Base-by-base conservation (phyloP, 306 rosid species). In the Alnus rubra region DNA sequence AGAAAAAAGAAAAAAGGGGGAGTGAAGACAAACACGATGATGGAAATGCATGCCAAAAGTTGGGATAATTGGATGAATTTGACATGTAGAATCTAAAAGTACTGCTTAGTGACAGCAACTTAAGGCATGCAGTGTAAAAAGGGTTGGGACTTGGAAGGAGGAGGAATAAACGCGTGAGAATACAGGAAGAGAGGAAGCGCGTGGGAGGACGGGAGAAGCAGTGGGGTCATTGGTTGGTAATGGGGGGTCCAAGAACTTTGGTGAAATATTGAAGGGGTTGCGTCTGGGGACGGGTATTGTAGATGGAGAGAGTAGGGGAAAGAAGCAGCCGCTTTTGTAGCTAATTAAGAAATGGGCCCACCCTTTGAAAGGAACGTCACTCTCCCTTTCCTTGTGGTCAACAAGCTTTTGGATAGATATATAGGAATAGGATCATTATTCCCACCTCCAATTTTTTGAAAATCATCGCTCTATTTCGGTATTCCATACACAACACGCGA, bases 141-240 rank as follows among this genome's bases (percentile, higher is more conserved):
- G 14, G 52, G 52, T 49, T 49, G 28, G 28, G 28, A 23, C 28
- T 23, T 23, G 3, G 15, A 33, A 33, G 37, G 1, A 33, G 37
- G 37, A 33, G 37, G 37, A 33, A 33, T 3, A 16, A 13, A 23
- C 28, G 28, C 28, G 28, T 23, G 28, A 23, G 28, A 23, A 23
- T 23, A 23, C 28, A 23, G 28, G 28, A 23, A 23, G 28, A 23
- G 28, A 23, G 28, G 28, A 23, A 47, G 56, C 63, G 72, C 47
- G 50, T 50, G 60, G 8, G 13, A 39, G 45, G 35, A 9, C 14
- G 39, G 15, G 18, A 37, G 51, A 15, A 31, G 8, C 15, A 18
- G 82, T 79, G 71, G 82, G 76, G 77, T 33, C 78, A 10, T 44
- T 5, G 35, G 79, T 67, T 33, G 74, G 78, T 74, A 68, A 74